Base-by-base conservation (phyloP, 106 monocot species). In the Ottelia alismoides region DNA sequence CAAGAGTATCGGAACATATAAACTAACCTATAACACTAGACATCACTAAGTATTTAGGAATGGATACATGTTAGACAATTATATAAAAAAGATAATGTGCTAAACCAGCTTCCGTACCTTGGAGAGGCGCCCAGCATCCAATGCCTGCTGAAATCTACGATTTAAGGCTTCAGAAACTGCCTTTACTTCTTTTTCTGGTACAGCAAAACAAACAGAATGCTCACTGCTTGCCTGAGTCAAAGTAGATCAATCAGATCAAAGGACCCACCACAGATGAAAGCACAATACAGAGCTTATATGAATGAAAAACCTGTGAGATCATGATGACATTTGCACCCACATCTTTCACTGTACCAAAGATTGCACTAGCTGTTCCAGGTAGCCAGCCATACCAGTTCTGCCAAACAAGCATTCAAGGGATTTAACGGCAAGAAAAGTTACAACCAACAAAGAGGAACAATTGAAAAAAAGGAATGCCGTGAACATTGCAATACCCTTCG, bases 301-400 rank as follows among this genome's bases (percentile, higher is more conserved):
- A 11, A 49, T 30, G 14, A n/a, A n/a, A n/a, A 74, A 98, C 96
- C 89, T 98, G 96, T 30, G 96, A 98, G 60, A 98, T 98, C 96
- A 98, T 98, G 46, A 98, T 82, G 63, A 98, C 96, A 79, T 98
- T 98, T 62, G 96, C 96, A 49, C 96, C 96, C 45, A 98, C 96
- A 60, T 82, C 89, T 75, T 90, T 98, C 52, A 98, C 96, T 25
- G 79, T 49, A 77, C 59, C 28, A 75, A 98, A 98, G 48, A 98
- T 98, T 66, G 73, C 82, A 82, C 96, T 98, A 0, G 96, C 96
- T 64, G 96, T 98, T 45, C 96, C 96, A 72, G 96, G 96, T 57
- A 98, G 62, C 96, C 96, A 73, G 96, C 96, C 96, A 98, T 98
- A 67, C 96, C 96, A 62, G 89, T 89, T 70, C 96, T 98, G 49